A percentile compares a stretch with the other conserved stretches of the same genome.
Evolutionary conservation across 2,329 filamentous ascomycete genomes (phyloP).

Genomic region (Verticillium albo-atrum): DNA sequence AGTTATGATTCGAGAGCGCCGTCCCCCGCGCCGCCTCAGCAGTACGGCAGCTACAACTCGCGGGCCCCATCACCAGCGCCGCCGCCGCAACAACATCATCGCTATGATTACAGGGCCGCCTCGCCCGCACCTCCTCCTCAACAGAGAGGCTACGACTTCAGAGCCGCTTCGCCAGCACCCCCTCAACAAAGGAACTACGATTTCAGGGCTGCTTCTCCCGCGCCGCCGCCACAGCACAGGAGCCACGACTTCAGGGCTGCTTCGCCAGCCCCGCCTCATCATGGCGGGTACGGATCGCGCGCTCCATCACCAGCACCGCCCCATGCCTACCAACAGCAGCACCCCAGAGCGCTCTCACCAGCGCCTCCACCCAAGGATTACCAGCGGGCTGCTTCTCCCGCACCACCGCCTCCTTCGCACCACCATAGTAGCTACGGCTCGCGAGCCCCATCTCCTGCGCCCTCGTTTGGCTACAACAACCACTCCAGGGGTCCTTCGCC

Average conservation of each 20-base stretch:
- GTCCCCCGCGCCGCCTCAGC: constrained; percentile 12
- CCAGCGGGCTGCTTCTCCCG: constrained; percentile 14
- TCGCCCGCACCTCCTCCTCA: constrained; percentile 31
- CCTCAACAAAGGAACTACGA: constrained; percentile 20
- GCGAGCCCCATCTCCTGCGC: constrained; percentile 33
- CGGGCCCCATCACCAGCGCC: constrained; percentile 24
- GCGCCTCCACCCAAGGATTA: constrained; percentile 17
- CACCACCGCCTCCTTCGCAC: constrained; percentile 22
- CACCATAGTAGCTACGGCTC: constrained; percentile 24
- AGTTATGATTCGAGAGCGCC: constrained; percentile 26
- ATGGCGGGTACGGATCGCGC: constrained; percentile 22
- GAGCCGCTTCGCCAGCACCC: constrained; percentile 15
- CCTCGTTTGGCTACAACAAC: constrained; percentile 25
- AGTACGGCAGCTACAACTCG: background rate
- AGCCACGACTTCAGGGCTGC: constrained; percentile 14
- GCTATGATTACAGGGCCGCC: constrained; percentile 19
- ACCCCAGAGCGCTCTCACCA: constrained; percentile 25
- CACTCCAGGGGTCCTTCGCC: constrained; percentile 2
- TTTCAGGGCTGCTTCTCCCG: constrained; percentile 29
- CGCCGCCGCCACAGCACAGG: constrained; percentile 13
- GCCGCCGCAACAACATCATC: constrained; percentile 6
- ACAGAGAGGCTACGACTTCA: constrained; percentile 6
- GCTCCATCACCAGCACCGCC: constrained; percentile 32
- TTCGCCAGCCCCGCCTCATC: constrained; percentile 20
- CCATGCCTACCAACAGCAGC: constrained; percentile 14